A percentile compares a stretch with the other conserved stretches of the same genome.
phyloP scores from a whole-genome alignment of 805 yeast genomes.

The Brettanomyces anomalus region DNA sequence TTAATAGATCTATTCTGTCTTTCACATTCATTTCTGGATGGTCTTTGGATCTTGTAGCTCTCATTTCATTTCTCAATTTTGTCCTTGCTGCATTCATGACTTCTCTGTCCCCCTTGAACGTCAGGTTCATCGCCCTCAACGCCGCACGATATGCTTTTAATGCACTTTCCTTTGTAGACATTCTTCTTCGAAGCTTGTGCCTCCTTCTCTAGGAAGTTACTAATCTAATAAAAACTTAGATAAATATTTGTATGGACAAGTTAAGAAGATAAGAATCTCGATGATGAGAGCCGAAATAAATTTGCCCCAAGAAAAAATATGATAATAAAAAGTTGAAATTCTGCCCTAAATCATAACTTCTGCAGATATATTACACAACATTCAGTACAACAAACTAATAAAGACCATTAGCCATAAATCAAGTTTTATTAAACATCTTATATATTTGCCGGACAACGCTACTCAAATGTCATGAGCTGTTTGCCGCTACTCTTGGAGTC shows the following conservation, averaged over 20 bases:
- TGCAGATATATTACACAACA: neutral
- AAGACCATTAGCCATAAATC: too few relatives aligned
- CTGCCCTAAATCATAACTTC: neutral
- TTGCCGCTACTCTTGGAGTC: constrained; percentile 32
- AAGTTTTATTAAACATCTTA: too few relatives aligned
- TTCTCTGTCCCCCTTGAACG: constrained; percentile 42
- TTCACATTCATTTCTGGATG: constrained; percentile 39
- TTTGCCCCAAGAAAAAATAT: too few relatives aligned
- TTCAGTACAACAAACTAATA: too few relatives aligned
- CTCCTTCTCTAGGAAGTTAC: too few relatives aligned
- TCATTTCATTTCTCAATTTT: constrained; percentile 48
- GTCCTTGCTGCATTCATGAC: constrained; percentile 52
- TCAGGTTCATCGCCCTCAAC: constrained; percentile 54
- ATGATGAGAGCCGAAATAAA: too few relatives aligned
- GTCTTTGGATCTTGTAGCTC: constrained; percentile 25
- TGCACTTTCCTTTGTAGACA: constrained; percentile 12
- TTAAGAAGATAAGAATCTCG: too few relatives aligned
- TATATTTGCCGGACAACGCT: neutral
- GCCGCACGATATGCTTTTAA: constrained; percentile 53
- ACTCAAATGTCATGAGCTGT: constrained; percentile 30
- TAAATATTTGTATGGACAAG: too few relatives aligned
- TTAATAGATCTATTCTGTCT: constrained; percentile 45
- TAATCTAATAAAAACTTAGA: too few relatives aligned
- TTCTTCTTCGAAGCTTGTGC: neutral
- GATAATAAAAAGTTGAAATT: neutral